These are phyloP conservation scores for Hyaloscypha variabilis DNA, from an alignment of 495 filamentous ascomycete genomes.

Conservation along the genomic window DNA sequence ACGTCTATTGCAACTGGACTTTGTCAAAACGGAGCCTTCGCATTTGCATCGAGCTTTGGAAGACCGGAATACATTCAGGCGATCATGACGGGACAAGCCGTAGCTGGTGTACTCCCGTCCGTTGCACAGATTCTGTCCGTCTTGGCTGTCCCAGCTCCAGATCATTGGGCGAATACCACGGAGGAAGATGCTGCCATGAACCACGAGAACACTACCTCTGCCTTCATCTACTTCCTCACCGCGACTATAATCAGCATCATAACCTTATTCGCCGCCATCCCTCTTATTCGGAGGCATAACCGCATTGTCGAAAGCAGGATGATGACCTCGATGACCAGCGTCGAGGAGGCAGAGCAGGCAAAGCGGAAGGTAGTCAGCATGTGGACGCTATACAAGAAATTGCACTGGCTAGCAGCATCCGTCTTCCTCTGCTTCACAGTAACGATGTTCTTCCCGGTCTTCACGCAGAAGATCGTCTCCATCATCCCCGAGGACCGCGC, in stretches of 20 bases:
- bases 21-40: constrained; percentile 93
- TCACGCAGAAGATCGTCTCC: constrained; percentile 79
- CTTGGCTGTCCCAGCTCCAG: constrained; percentile 59
- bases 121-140: constrained; percentile 85
- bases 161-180: constrained; percentile 17
- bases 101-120: constrained; percentile 89
- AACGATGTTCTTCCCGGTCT: constrained; percentile 95
- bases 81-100: constrained; percentile 93
- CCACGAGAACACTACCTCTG: constrained; percentile 57
- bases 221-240: constrained; percentile 90
- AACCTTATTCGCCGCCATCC: constrained; percentile 58
- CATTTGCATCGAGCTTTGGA: constrained; percentile 85
- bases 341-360: constrained; percentile 47
- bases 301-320: constrained; percentile 43
- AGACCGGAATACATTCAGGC: constrained; percentile 87
- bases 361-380: constrained; percentile 65
- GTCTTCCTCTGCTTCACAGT: constrained; percentile 79
- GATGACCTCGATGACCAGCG: constrained; percentile 40
- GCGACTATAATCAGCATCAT: constrained; percentile 66
- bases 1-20: constrained; percentile 80
- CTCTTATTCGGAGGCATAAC: constrained; percentile 48
- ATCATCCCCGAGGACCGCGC: constrained; percentile 55
- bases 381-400: constrained; percentile 66
- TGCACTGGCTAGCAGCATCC: constrained; percentile 68
- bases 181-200: not conserved